Base-by-base conservation (phyloP, 352 stramenopile genomes). In the Globisporangium yorkense region DNA sequence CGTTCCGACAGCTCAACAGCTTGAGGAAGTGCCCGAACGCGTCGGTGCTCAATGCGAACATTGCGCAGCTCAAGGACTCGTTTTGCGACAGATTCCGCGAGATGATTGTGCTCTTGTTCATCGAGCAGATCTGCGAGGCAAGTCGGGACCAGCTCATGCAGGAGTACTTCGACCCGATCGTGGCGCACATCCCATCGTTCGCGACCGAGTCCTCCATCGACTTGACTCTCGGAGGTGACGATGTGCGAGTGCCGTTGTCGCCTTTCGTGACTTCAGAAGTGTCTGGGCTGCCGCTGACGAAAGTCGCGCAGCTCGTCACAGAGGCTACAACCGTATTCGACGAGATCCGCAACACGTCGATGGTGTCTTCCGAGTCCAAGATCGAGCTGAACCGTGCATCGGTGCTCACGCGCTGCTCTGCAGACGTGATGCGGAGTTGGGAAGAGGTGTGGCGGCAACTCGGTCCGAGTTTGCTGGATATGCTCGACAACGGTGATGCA, bases 281-380 rank as follows among this genome's bases (percentile, higher is more conserved):
- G 18, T 52, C 43, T 1, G 62, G 39, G 5, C 43, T 46, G 16
- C 40, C 46, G 24, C 45, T 54, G 40, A 79, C 72, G 2, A 87
- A 85, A 62, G 67, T 77, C 5, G 58, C 68, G 16, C 58, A 62
- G n/a, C 54, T 86, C 3, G 67, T 89, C 15, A n/a, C 59, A 0
- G 77, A 89, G 53, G 80, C 75, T 10, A 67, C 67, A 40, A 57
- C 65, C 5, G 74, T 67, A 5, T 88, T 85, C 59, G 74, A 87
- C 54, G 63, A 79, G 37, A 75, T 86, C 49, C 71, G 67, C 52
- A 87, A 85, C 48, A 73, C 77, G 21, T 90, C 80, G 0, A 86
- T 83, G 62, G 62, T 88, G 33, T 85, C 77, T 8, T 90, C 80
- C 13, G 80, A 88, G 65, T 87, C 77, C 31, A 86, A 86, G 43